phyloP scores from a whole-genome alignment of 345 rosid species.

The Eucalyptus tenuipes region DNA sequence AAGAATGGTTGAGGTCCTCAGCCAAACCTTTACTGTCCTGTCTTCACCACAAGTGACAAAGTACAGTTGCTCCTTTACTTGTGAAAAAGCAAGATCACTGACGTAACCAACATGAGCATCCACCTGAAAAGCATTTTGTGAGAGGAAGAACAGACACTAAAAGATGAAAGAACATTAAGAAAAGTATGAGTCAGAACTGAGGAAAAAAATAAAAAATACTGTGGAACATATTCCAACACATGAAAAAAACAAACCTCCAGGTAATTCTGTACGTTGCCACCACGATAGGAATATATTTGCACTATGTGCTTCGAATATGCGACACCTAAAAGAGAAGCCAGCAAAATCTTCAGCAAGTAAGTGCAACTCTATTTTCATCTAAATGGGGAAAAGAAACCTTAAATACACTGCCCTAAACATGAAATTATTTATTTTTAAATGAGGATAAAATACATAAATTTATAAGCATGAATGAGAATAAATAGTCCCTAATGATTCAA shows the following conservation, averaged over 20 bases:
- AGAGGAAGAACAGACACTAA: background rate
- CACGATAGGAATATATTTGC: slow-evolving; percentile 59
- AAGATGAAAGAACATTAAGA: background rate
- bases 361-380: background rate
- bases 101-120: slow-evolving; percentile 86
- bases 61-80: slow-evolving; percentile 55
- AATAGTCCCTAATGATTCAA: background rate
- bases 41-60: slow-evolving; percentile 84
- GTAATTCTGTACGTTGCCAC: slow-evolving; percentile 47
- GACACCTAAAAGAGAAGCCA: slow-evolving; percentile 36
- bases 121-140: slow-evolving; percentile 23
- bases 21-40: slow-evolving; percentile 56
- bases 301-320: slow-evolving; percentile 80
- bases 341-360: background rate
- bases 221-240: background rate
- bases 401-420: background rate
- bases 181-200: background rate
- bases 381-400: background rate
- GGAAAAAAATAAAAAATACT: background rate
- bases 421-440: background rate
- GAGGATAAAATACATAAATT: background rate
- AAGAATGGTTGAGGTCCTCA: background rate
- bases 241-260: slow-evolving; percentile 46
- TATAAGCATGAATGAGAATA: background rate
- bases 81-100: slow-evolving; percentile 70